phyloP scores from a whole-genome alignment of 75 land plant species.

The Sequoia sempervirens region DNA sequence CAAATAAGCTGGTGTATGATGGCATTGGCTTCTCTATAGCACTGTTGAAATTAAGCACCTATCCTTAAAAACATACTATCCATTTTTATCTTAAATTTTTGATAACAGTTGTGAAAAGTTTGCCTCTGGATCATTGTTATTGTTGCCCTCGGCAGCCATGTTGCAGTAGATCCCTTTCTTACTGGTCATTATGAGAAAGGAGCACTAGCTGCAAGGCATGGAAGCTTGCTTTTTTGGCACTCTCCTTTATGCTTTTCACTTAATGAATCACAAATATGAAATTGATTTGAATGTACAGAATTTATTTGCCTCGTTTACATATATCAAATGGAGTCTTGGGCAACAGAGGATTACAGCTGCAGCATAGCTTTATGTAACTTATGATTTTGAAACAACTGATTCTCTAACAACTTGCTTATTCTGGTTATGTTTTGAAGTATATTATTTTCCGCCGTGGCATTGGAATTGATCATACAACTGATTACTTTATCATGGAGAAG shows the following conservation, averaged over 20 bases:
- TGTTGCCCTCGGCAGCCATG: background rate
- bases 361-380: background rate
- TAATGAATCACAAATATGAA: background rate
- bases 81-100: background rate
- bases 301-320: background rate
- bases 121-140: background rate
- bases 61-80: background rate
- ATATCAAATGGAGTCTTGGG: background rate
- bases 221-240: background rate
- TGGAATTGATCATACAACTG: constrained; percentile 84
- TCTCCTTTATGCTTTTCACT: background rate
- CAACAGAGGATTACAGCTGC: background rate
- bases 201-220: background rate
- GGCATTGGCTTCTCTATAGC: background rate
- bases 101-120: background rate
- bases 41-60: background rate
- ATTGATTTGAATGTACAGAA: background rate
- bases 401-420: background rate
- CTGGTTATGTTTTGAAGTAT: constrained; percentile 40
- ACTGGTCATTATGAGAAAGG: background rate
- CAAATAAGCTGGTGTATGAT: background rate
- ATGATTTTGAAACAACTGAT: background rate
- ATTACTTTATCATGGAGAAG: constrained; percentile 80
- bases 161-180: background rate
- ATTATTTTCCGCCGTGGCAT: constrained; percentile 87